Evolutionary conservation across 164 flowering plant genomes (phyloP).

Genomic region (Umbellularia californica): DNA sequence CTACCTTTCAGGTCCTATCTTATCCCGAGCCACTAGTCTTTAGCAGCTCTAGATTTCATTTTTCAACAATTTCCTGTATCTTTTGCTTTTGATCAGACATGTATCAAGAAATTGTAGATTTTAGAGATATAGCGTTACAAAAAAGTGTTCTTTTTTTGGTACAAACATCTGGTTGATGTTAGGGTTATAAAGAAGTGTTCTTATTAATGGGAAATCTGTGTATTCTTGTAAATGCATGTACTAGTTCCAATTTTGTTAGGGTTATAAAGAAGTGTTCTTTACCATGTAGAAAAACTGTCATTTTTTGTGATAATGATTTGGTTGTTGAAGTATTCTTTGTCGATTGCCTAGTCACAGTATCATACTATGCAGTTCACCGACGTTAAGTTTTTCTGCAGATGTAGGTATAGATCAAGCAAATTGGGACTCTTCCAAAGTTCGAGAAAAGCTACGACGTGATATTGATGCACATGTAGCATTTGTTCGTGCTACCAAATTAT

Average conservation of each 20-base stretch:
- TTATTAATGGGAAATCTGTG: neutral
- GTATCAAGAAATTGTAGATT: neutral
- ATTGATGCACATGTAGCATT: constrained; percentile 86
- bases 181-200: too few relatives aligned
- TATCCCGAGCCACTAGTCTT: too few relatives aligned
- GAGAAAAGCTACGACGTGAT: constrained; percentile 84
- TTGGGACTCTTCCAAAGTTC: constrained; percentile 76
- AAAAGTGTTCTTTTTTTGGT: too few relatives aligned
- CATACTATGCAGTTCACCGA: neutral
- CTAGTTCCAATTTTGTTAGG: constrained; percentile 1
- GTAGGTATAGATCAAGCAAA: constrained; percentile 54
- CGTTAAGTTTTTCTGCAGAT: constrained; percentile 36
- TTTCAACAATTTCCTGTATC: neutral
- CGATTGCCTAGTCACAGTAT: too few relatives aligned
- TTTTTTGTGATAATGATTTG: too few relatives aligned
- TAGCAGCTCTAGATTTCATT: neutral
- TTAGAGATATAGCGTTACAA: neutral
- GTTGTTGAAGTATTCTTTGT: too few relatives aligned
- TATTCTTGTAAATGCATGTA: neutral
- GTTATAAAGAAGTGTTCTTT: too few relatives aligned
- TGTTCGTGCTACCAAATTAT: too few relatives aligned
- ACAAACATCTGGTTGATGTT: too few relatives aligned
- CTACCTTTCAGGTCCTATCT: too few relatives aligned
- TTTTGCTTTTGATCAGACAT: neutral
- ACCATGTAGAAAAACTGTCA: too few relatives aligned